Conservation (phyloP, 495 filamentous ascomycete species). For the Jackrogersella multiformis region DNA sequence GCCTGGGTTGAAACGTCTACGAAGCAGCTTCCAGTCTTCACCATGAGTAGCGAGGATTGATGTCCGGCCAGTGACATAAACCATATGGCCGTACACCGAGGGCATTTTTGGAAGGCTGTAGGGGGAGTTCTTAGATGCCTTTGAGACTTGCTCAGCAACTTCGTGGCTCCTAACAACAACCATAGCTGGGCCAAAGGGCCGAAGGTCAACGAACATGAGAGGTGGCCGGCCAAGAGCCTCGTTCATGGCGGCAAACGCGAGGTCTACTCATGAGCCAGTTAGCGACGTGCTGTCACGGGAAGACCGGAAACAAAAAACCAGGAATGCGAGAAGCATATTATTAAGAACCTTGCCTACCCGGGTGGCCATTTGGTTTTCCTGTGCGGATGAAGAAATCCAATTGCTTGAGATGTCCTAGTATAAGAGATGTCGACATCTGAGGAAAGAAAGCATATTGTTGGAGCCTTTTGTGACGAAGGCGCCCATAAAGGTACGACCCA, state of each 20-base stretch:
- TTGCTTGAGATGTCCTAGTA: conserved; percentile 19
- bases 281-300: too few relatives aligned
- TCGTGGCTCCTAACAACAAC: too few relatives aligned
- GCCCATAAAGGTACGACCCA: neutral
- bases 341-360: too few relatives aligned
- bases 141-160: too few relatives aligned
- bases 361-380: too few relatives aligned
- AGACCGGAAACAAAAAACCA: neutral
- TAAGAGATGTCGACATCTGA: conserved; percentile 4
- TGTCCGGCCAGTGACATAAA: conserved; percentile 47
- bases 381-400: too few relatives aligned
- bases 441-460: neutral
- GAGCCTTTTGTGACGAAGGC: neutral
- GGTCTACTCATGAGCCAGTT: conserved; percentile 35
- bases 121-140: neutral
- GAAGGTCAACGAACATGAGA: conserved; percentile 1
- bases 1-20: neutral
- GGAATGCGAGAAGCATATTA: too few relatives aligned
- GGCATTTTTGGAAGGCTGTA: neutral
- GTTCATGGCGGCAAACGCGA: conserved; percentile 26
- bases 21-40: conserved; percentile 3
- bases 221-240: conserved; percentile 7
- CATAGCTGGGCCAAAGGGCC: too few relatives aligned
- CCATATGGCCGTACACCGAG: conserved; percentile 36
- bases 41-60: conserved; percentile 47